phyloP scores from a whole-genome alignment of 176 grass and related monocot genomes.

The Cymbopogon citratus region DNA sequence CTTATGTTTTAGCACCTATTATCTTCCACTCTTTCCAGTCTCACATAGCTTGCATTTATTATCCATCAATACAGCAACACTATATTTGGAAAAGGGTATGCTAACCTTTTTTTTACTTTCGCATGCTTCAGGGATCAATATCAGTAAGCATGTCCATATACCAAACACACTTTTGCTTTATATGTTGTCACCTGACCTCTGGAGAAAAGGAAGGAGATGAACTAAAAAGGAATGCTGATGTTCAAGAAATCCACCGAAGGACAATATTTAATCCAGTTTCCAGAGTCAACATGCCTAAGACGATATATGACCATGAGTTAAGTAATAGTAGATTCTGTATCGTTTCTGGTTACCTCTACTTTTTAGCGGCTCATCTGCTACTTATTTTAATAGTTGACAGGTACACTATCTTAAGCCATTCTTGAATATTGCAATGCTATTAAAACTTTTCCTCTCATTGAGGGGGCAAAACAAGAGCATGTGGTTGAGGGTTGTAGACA shows the following conservation, averaged over 20 bases:
- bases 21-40: neutral
- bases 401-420: neutral
- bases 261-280: conserved; percentile 67
- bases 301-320: conserved; percentile 92
- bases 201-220: conserved; percentile 90
- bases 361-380: neutral
- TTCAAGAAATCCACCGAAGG: conserved; percentile 92
- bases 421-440: neutral
- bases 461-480: neutral
- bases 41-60: conserved; percentile 4
- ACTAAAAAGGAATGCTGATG: conserved; percentile 78
- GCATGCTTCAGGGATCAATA: conserved; percentile 83
- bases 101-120: conserved; percentile 30
- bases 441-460: neutral
- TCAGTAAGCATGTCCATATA: conserved; percentile 98
- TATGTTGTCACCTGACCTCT: conserved; percentile 91
- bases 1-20: conserved; percentile 16
- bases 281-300: conserved; percentile 56
- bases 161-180: conserved; percentile 85
- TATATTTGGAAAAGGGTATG: neutral
- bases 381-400: neutral
- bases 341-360: neutral
- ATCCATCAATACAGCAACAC: neutral
- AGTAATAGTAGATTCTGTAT: conserved; percentile 19
- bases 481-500: neutral